phyloP scores from a whole-genome alignment of 2,329 filamentous ascomycete species.

The Cladophialophora exuberans region DNA sequence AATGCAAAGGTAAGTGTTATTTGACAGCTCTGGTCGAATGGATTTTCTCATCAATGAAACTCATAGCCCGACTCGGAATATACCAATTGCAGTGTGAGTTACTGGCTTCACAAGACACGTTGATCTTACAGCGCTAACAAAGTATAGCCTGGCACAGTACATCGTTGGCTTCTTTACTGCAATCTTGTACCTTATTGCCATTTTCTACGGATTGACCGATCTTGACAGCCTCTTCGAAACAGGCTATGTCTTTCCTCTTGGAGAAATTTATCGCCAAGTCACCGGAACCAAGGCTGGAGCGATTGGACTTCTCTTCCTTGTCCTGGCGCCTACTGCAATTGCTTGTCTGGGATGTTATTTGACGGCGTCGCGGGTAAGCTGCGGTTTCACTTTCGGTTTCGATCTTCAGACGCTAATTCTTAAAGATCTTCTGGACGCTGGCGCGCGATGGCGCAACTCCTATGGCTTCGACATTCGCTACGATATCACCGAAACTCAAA shows the following conservation, averaged over 20 bases:
- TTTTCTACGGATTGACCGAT: constrained; percentile 59
- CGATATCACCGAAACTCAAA: constrained; percentile 50
- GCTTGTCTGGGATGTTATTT: constrained; percentile 12
- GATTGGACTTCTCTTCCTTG: constrained; percentile 57
- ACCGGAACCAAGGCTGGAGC: constrained; percentile 57
- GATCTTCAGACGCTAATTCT: too few relatives aligned
- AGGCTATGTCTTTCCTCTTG: constrained; percentile 61
- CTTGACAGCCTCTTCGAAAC: constrained; percentile 45
- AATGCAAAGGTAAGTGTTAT: constrained; percentile 59
- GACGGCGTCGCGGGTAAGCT: constrained; percentile 8
- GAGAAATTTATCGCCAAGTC: constrained; percentile 67
- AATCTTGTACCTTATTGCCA: constrained; percentile 53
- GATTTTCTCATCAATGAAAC: too few relatives aligned
- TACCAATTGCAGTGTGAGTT: constrained; percentile 52
- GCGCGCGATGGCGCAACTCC: constrained; percentile 62
- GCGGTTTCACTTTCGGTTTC: too few relatives aligned
- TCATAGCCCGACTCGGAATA: constrained; percentile 54
- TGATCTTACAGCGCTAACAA: background rate
- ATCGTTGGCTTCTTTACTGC: constrained; percentile 52
- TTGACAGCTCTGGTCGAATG: constrained; percentile 56
- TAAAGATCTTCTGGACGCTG: constrained; percentile 64
- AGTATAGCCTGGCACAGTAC: constrained; percentile 43
- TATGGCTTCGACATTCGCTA: constrained; percentile 51
- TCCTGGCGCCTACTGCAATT: constrained; percentile 55
- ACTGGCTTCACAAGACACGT: too few relatives aligned